phyloP scores from a whole-genome alignment of 2,329 filamentous ascomycete genomes.

The Rutstroemia sp. region DNA sequence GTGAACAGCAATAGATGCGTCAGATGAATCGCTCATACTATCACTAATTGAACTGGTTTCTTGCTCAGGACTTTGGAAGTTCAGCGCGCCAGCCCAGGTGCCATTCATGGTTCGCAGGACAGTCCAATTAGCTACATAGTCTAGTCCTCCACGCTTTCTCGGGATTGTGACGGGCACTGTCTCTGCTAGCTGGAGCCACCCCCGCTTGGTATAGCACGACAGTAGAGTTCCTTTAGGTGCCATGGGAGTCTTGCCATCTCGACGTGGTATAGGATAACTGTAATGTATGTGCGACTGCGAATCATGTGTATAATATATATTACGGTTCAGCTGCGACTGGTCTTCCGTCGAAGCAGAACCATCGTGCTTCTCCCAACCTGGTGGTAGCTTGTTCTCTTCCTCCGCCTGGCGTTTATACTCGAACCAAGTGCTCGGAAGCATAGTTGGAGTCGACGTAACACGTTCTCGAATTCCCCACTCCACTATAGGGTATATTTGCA shows the following conservation, averaged over 20 bases:
- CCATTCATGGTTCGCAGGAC: not conserved
- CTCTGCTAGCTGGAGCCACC: not conserved
- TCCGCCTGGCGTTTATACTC: not conserved
- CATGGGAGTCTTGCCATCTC: not conserved
- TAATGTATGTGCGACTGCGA: not conserved
- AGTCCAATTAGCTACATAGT: not conserved
- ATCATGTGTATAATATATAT: not conserved
- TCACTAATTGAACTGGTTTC: no score
- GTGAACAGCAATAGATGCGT: no score
- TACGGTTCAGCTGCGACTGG: not conserved
- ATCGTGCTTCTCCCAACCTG: not conserved
- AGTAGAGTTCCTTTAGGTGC: not conserved
- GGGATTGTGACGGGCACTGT: no score
- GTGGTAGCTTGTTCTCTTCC: not conserved
- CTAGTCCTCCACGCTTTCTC: no score
- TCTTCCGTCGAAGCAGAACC: no score
- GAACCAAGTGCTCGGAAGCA: not conserved
- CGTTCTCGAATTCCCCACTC: not conserved
- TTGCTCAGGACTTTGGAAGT: not conserved
- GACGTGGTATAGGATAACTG: not conserved
- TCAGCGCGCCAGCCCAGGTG: not conserved
- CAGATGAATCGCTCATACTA: no score
- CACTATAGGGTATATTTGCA: not conserved
- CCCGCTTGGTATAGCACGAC: not conserved
- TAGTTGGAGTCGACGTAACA: not conserved